These are phyloP conservation scores for Hagleromyces aurorensis DNA, from an alignment of 805 yeast species.

Conservation along the genomic window DNA sequence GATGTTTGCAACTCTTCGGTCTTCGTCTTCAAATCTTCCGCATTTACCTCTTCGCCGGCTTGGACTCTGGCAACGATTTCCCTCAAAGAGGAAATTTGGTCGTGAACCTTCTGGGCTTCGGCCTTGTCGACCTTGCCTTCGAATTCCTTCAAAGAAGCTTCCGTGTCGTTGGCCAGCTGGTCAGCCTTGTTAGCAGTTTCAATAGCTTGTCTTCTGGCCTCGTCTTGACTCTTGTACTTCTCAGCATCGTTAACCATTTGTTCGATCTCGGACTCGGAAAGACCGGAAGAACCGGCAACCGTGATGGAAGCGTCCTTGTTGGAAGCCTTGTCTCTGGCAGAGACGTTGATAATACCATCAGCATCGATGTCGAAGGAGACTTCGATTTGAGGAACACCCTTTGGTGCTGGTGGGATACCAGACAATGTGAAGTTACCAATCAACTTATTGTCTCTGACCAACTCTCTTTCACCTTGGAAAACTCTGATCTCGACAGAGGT, in stretches of 20 bases:
- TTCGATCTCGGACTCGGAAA: slow-evolving; percentile 84
- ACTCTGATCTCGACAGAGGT: slow-evolving; percentile 95
- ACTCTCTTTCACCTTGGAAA: slow-evolving; percentile 98
- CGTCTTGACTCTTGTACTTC: slow-evolving; percentile 79
- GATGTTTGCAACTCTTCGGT: slow-evolving; percentile 69
- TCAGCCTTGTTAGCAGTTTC: slow-evolving; percentile 76
- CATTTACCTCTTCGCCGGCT: slow-evolving; percentile 48
- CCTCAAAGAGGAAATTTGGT: slow-evolving; percentile 49
- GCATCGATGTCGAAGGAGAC: slow-evolving; percentile 96
- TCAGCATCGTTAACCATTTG: slow-evolving; percentile 88
- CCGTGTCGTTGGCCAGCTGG: slow-evolving; percentile 78
- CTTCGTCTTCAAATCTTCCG: slow-evolving; percentile 58
- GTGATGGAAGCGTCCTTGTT: slow-evolving; percentile 93
- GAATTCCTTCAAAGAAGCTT: slow-evolving; percentile 71
- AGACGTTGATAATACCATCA: slow-evolving; percentile 93
- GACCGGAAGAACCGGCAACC: slow-evolving; percentile 92
- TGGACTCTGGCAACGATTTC: slow-evolving; percentile 59
- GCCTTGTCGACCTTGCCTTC: slow-evolving; percentile 48
- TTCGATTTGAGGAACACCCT: slow-evolving; percentile 76
- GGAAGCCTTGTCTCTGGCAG: slow-evolving; percentile 89
- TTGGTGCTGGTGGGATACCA: slow-evolving; percentile 83
- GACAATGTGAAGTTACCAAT: slow-evolving; percentile 93
- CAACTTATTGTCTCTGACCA: slow-evolving; percentile 94
- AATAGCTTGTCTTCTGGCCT: slow-evolving; percentile 74
- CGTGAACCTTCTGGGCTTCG: slow-evolving; percentile 41